Conservation (phyloP, 768 basidiomycete species). For the Mycena rebaudengoi region DNA sequence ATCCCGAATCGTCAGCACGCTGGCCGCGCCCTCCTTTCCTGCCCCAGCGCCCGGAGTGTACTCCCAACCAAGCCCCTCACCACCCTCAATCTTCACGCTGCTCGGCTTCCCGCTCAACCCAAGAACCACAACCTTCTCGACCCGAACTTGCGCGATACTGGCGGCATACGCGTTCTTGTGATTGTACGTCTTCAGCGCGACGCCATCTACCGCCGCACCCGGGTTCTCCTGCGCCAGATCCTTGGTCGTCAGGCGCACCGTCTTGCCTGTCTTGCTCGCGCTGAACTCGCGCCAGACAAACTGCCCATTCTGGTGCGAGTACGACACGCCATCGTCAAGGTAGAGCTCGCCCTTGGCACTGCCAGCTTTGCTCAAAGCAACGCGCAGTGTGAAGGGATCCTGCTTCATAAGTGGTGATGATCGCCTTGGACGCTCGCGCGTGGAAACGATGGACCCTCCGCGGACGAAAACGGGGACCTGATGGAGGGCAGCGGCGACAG, state of each 20-base stretch:
- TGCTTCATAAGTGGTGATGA: conserved; percentile 87
- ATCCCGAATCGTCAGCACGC: conserved; percentile 79
- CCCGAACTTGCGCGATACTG: conserved; percentile 71
- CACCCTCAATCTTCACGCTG: conserved; percentile 61
- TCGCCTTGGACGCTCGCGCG: conserved; percentile 87
- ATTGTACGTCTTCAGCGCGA: conserved; percentile 58
- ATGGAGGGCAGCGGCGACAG: conserved; percentile 80
- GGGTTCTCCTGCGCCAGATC: conserved; percentile 61
- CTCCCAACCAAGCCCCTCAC: conserved; percentile 69
- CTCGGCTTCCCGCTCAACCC: conserved; percentile 73
- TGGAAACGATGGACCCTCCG: conserved; percentile 90
- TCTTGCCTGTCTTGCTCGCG: conserved; percentile 56
- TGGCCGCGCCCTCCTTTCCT: conserved; percentile 68
- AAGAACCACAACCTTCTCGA: conserved; percentile 84
- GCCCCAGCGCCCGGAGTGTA: conserved; percentile 68
- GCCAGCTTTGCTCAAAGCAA: conserved; percentile 72
- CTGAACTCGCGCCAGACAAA: conserved; percentile 84
- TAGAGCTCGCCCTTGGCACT: conserved; percentile 87
- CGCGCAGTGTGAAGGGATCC: conserved; percentile 92
- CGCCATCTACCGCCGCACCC: conserved; percentile 59
- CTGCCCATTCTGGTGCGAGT: conserved; percentile 76
- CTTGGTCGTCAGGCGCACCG: conserved; percentile 58
- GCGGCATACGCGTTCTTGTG: conserved; percentile 73
- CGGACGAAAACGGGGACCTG: conserved; percentile 87
- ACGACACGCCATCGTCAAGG: conserved; percentile 93